phyloP scores from a whole-genome alignment of 2,329 filamentous ascomycete species.

The Cadophora sp. region DNA sequence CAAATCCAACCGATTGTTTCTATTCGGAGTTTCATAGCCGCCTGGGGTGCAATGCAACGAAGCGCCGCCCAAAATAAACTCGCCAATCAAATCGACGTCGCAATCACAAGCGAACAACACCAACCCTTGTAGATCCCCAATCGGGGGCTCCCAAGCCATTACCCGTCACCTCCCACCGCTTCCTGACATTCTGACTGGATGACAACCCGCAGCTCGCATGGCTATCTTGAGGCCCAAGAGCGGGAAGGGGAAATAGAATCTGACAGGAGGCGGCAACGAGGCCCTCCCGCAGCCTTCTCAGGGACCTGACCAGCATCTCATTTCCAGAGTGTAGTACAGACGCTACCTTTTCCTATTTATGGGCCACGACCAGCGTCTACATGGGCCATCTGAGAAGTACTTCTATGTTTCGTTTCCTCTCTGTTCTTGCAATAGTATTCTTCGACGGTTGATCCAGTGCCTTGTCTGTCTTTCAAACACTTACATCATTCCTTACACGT shows the following conservation, averaged over 20 bases:
- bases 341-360: conserved; percentile 37
- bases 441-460: conserved; percentile 31
- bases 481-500: conserved; percentile 14
- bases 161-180: conserved; percentile 11
- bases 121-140: conserved; percentile 1
- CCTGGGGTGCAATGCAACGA: conserved; percentile 28
- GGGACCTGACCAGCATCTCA: conserved; percentile 5
- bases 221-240: conserved; percentile 24
- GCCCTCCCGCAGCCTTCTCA: conserved; percentile 26
- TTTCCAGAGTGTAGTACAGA: background rate
- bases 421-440: conserved; percentile 21
- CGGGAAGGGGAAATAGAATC: conserved; percentile 29
- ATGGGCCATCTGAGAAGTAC: conserved; percentile 39
- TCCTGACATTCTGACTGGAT: conserved; percentile 24
- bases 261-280: conserved; percentile 37
- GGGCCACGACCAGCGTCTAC: conserved; percentile 40
- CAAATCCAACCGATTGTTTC: conserved; percentile 13
- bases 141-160: conserved; percentile 14
- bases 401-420: conserved; percentile 41
- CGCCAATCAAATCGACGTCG: conserved; percentile 20
- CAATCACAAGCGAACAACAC: conserved; percentile 20
- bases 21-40: conserved; percentile 34
- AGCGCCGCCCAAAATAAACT: conserved; percentile 33
- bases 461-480: conserved; percentile 20
- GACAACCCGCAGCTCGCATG: conserved; percentile 22